Conservation (phyloP, 202 grass and related monocot genomes). For the Zoysia matrella region DNA sequence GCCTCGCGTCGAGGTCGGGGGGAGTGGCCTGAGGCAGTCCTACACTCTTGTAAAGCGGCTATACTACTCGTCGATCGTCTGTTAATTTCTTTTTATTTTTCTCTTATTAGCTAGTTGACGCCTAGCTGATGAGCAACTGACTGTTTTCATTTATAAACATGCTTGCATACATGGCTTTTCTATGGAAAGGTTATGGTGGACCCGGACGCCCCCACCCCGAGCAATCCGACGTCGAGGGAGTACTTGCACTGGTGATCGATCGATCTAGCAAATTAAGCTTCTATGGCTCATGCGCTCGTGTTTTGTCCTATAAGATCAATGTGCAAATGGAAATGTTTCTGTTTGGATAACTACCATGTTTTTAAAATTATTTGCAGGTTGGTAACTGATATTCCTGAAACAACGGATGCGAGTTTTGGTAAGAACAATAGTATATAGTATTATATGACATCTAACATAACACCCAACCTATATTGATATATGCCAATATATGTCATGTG, state of each 20-base stretch:
- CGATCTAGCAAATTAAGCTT: neutral
- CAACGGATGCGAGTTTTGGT: constrained; percentile 40
- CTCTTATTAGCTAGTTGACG: no score
- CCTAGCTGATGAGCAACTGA: no score
- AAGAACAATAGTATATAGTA: neutral
- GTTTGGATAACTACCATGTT: constrained; percentile 1
- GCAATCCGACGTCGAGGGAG: constrained; percentile 66
- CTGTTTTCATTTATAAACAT: no score
- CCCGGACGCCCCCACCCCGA: constrained; percentile 59
- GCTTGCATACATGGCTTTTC: no score
- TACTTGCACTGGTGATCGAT: constrained; percentile 76
- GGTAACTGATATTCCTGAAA: constrained; percentile 73
- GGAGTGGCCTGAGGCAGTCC: constrained; percentile 44
- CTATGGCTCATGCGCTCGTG: neutral
- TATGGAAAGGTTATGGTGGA: constrained; percentile 30
- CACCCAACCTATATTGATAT: no score
- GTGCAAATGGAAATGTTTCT: neutral
- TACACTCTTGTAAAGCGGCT: constrained; percentile 59
- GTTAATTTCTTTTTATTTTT: neutral
- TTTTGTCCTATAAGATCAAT: neutral
- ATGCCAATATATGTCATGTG: no score
- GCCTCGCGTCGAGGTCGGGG: constrained; percentile 62
- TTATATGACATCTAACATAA: neutral
- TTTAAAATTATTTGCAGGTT: constrained; percentile 50
- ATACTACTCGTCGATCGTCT: no score